phyloP scores from a whole-genome alignment of 2,329 filamentous ascomycete species.

The Penicillium sp. region DNA sequence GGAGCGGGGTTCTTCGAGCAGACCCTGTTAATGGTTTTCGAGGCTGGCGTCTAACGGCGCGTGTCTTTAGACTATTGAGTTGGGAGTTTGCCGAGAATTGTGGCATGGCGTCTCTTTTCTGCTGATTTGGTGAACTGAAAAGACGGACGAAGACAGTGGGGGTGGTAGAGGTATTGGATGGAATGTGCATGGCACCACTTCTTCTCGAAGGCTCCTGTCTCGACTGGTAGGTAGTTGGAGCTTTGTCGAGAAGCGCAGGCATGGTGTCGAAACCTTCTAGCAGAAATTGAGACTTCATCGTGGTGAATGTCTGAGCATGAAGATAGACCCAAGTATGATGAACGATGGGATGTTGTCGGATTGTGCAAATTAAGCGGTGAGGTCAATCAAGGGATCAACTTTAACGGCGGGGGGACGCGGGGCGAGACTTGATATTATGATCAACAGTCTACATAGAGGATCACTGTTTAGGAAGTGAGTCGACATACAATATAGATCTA shows the following conservation, averaged over 20 bases:
- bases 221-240: conserved; percentile 37
- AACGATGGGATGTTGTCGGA: neutral
- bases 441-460: neutral
- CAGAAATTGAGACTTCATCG: neutral
- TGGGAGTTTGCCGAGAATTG: conserved; percentile 22
- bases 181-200: conserved; percentile 44
- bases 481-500: no score
- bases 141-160: conserved; percentile 46
- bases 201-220: conserved; percentile 27
- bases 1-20: conserved; percentile 48
- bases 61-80: conserved; percentile 35
- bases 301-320: neutral
- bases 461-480: no score
- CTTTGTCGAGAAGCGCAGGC: conserved; percentile 28
- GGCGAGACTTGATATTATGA: neutral
- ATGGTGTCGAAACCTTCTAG: conserved; percentile 16
- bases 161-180: conserved; percentile 43
- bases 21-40: conserved; percentile 24
- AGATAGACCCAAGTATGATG: neutral
- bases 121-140: conserved; percentile 42
- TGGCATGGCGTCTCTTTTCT: conserved; percentile 6
- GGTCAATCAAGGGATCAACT: conserved; percentile 9
- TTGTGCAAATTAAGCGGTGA: conserved; percentile 6
- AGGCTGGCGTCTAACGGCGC: conserved; percentile 34
- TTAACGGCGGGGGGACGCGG: neutral